Evolutionary conservation across 345 rosid genomes (phyloP).

Genomic region (Dimocarpus longan): DNA sequence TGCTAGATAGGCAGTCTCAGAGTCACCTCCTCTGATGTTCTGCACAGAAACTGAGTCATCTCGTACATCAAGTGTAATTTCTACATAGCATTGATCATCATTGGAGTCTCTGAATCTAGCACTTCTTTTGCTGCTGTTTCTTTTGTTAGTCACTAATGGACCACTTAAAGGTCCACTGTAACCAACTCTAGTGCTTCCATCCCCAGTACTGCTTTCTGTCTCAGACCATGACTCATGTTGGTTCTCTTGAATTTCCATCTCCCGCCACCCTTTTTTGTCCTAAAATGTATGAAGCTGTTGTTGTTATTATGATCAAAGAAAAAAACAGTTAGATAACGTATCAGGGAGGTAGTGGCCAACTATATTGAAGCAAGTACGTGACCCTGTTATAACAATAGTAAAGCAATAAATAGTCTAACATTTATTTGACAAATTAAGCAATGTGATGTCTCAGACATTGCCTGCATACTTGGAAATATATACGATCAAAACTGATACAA

Average conservation of each 20-base stretch:
- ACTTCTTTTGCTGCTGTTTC: constrained; percentile 40
- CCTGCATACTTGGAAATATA: background rate
- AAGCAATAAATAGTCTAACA: background rate
- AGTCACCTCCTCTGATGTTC: constrained; percentile 41
- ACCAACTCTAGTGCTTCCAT: constrained; percentile 31
- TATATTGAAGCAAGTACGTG: too few relatives aligned
- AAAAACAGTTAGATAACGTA: background rate
- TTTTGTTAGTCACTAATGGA: constrained; percentile 29
- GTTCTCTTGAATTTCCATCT: constrained; percentile 47
- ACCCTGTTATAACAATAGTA: too few relatives aligned
- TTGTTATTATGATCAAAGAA: background rate
- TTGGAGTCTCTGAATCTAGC: constrained; percentile 41
- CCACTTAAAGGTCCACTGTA: constrained; percentile 55
- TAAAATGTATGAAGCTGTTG: too few relatives aligned
- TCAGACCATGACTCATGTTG: constrained; percentile 44
- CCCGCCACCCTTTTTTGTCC: background rate
- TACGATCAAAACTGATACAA: background rate
- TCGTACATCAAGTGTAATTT: constrained; percentile 55
- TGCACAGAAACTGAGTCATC: constrained; percentile 53
- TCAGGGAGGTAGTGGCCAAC: too few relatives aligned
- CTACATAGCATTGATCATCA: constrained; percentile 40
- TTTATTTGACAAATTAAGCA: too few relatives aligned
- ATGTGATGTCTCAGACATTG: background rate
- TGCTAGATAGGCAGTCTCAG: constrained; percentile 44
- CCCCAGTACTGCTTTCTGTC: constrained; percentile 30